Evolutionary conservation across 2,329 filamentous ascomycete genomes (phyloP).

Genomic region (Sporothrix globosa): DNA sequence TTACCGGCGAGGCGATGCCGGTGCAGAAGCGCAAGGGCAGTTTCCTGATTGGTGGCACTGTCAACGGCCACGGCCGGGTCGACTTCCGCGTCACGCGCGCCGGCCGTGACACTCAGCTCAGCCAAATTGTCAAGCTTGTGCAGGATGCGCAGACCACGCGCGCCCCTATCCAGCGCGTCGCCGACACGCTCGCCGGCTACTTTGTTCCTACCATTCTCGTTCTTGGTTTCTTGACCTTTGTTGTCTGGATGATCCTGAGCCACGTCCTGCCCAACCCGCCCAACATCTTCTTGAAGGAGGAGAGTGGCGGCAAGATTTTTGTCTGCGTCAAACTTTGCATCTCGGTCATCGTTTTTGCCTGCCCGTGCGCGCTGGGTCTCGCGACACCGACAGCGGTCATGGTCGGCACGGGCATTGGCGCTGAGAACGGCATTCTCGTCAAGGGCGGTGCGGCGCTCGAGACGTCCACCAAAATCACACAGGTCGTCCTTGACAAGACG

Average conservation of each 20-base stretch:
- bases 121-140: conserved; percentile 97
- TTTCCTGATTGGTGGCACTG: conserved; percentile 85
- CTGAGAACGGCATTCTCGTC: conserved; percentile 94
- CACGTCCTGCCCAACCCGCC: conserved; percentile 84
- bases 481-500: conserved; percentile 93
- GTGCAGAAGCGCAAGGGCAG: conserved; percentile 84
- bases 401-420: conserved; percentile 97
- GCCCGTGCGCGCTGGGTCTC: conserved; percentile 92
- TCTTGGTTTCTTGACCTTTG: conserved; percentile 82
- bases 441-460: conserved; percentile 93
- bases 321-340: conserved; percentile 97
- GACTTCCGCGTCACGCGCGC: conserved; percentile 92
- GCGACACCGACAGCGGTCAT: conserved; percentile 97
- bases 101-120: conserved; percentile 92
- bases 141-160: conserved; percentile 94
- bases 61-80: conserved; percentile 88
- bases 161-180: conserved; percentile 91
- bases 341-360: conserved; percentile 97
- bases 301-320: conserved; percentile 90
- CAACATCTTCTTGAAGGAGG: conserved; percentile 77
- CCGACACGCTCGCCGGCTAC: conserved; percentile 87
- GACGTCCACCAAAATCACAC: conserved; percentile 83
- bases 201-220: conserved; percentile 89
- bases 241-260: conserved; percentile 92
- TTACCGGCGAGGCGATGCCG: conserved; percentile 95